Percentiles rank a stretch among this genome's conserved stretches.
Conservation (phyloP, 345 rosid species). For the Gossypium herbaceum region DNA sequence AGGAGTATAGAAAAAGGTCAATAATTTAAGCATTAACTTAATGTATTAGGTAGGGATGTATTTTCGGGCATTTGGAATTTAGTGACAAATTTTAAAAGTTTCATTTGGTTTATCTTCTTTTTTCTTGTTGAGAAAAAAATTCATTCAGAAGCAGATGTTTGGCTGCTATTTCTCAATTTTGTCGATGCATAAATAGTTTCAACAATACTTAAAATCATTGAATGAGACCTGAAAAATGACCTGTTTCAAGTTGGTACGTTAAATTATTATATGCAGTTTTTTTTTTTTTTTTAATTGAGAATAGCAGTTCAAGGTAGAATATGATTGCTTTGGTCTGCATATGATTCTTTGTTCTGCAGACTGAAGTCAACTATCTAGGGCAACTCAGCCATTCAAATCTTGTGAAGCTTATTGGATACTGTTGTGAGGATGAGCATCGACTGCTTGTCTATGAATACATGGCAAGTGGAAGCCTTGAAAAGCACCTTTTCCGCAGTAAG, state of each 20-base stretch:
- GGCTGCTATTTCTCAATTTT: neutral
- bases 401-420: constrained; percentile 96
- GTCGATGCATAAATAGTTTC: neutral
- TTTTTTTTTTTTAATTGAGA: neutral
- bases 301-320: neutral
- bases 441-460: constrained; percentile 88
- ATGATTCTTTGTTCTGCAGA: constrained; percentile 42
- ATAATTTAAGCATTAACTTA: neutral
- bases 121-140: neutral
- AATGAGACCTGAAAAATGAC: neutral
- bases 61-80: neutral
- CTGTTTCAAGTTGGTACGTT: neutral
- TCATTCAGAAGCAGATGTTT: neutral
- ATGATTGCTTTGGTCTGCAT: neutral
- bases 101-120: neutral
- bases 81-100: neutral
- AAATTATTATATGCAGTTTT: neutral
- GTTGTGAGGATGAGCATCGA: constrained; percentile 97
- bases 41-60: neutral
- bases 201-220: neutral
- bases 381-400: constrained; percentile 88
- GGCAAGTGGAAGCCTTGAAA: constrained; percentile 93
- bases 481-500: constrained; percentile 94
- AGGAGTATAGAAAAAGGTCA: neutral
- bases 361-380: constrained; percentile 94